Evolutionary conservation across 2,329 filamentous ascomycete species (phyloP).

Genomic region (Penicillium sp.): DNA sequence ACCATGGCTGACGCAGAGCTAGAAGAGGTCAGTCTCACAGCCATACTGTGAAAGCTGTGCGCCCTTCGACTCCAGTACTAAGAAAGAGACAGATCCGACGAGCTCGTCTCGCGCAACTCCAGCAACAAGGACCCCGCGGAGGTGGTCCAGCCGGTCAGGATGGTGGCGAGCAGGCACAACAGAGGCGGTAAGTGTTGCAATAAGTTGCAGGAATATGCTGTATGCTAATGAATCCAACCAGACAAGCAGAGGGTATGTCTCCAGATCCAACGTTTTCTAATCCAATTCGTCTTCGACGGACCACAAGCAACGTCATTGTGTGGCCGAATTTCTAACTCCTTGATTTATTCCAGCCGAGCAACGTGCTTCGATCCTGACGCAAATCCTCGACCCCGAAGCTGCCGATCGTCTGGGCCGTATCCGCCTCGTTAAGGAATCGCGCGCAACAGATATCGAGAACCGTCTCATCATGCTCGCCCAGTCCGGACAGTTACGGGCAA

Average conservation of each 20-base stretch:
- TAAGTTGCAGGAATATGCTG: background rate
- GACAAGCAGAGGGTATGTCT: constrained; percentile 34
- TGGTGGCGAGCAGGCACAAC: constrained; percentile 55
- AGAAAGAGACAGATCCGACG: constrained; percentile 67
- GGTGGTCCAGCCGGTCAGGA: constrained; percentile 49
- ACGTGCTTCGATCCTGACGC: constrained; percentile 63
- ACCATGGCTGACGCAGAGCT: constrained; percentile 64
- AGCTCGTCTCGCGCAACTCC: constrained; percentile 89
- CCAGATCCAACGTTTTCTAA: background rate
- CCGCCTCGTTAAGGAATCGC: constrained; percentile 88
- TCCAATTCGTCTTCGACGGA: background rate
- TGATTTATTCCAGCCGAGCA: constrained; percentile 27
- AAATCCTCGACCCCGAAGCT: constrained; percentile 93
- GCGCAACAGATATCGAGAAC: constrained; percentile 88
- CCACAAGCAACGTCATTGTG: background rate
- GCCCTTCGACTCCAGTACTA: background rate
- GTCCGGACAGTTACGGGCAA: constrained; percentile 77
- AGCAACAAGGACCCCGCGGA: constrained; percentile 58
- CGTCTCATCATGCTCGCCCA: constrained; percentile 87
- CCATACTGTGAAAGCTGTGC: background rate
- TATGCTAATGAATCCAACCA: constrained; percentile 9
- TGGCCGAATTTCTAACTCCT: constrained; percentile 1
- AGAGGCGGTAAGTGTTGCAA: constrained; percentile 56
- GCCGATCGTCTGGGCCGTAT: constrained; percentile 92
- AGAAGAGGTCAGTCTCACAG: constrained; percentile 51